A percentile compares a stretch with the other conserved stretches of the same genome.
Conservation (phyloP, 1,284 basidiomycete genomes). For the Irpex sp. region DNA sequence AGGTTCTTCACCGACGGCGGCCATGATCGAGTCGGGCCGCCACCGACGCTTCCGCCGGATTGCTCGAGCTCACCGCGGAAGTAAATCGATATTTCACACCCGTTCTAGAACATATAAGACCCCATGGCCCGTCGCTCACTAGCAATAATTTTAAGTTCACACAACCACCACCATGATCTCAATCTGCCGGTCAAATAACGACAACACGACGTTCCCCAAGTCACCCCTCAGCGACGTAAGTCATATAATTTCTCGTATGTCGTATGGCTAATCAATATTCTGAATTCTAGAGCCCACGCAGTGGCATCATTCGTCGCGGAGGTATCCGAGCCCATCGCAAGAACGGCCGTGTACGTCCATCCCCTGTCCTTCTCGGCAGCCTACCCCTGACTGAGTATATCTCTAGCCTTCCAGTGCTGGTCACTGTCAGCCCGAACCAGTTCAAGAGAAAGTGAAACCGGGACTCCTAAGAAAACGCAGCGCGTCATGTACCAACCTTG, state of each 20-base stretch:
- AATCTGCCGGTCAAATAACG: neutral
- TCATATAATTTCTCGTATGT: neutral
- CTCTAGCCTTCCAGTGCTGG: neutral
- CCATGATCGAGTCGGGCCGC: neutral
- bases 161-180: neutral
- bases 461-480: neutral
- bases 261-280: no score
- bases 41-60: neutral
- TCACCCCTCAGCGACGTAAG: neutral
- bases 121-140: neutral
- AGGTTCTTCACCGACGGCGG: neutral
- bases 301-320: neutral
- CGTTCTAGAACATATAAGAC: neutral
- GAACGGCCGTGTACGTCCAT: neutral
- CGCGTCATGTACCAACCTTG: slow-evolving; percentile 5
- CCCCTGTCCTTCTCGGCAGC: neutral
- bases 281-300: neutral
- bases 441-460: neutral
- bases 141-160: neutral
- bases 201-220: neutral
- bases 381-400: neutral
- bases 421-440: neutral
- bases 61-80: neutral
- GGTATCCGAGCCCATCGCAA: neutral
- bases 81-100: neutral